Base-by-base conservation (phyloP, 495 filamentous ascomycete genomes). In the Penicillium canariense region DNA sequence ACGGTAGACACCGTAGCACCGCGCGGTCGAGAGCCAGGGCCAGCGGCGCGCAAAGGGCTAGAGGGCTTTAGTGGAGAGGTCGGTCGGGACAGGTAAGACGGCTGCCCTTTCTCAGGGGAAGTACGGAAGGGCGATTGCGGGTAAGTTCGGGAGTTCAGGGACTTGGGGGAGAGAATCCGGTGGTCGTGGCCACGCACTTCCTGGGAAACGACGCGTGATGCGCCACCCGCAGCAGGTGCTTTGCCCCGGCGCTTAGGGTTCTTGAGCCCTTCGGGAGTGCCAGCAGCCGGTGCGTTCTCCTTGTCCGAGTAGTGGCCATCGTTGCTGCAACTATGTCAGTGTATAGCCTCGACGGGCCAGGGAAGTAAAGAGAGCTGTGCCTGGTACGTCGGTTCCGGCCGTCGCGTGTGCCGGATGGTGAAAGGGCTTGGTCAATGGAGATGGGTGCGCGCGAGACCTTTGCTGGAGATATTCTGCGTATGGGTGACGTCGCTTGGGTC, bases 141-240 rank as follows among this genome's bases (percentile, higher is more conserved):
- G 43, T 84, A 75, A 14, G 85, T 80, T 25, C 87, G 81, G 2
- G 87, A 89, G 65, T 96, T 94, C 23, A 84, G 83, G 0, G 90
- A 90, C 60, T 89, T 87, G 11, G 90, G 90, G 0, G 90, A 94
- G 11, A 94, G 80, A 22, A 93, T 81, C 40, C 76, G 69, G 73
- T 84, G 65, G 45, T 82, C 76, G 18, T 68, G 67, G 15, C 67
- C 69, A 57, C 72, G 64, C 20, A 75, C 63, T 50, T 74, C 73
- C 61, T 80, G 78, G 1, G 80, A 81, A 1, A 75, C 76, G 8
- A 80, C 73, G 39, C 78, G 76, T 1, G 81, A 78, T 51, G 74
- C 62, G 27, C 72, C 67, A 23, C 62, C 66, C 0, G 63, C 59
- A 14, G 70, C 69, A 52, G 53, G 69, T 9, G 72, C 62, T 36